Base-by-base conservation (phyloP, 768 basidiomycete species). In the Rhodotorula diobovata region DNA sequence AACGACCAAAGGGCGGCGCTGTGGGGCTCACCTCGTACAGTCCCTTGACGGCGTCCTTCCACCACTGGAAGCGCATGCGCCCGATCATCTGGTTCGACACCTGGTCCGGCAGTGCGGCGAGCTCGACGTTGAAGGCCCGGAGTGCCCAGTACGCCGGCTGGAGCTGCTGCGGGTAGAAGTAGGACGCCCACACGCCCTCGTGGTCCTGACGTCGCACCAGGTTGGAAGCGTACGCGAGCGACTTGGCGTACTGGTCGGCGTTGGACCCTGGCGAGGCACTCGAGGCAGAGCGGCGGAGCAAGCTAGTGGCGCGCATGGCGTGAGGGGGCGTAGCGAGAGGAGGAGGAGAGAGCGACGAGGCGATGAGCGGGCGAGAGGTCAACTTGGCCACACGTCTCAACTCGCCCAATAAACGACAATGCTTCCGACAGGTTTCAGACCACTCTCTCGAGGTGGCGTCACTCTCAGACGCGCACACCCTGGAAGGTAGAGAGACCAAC, bases 21-120 rank as follows among this genome's bases (percentile, higher is more conserved):
- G n/a, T n/a, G 8, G n/a, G 18, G 58, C 76, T 45, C 39, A 77
- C 76, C 30, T 72, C 67, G 65, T 67, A 73, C 21, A 68, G 58
- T 1, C 66, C 65, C 34, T 74, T 72, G 61, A 77, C 39, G 14
- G 70, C 75, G 21, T 77, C 77, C 50, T 67, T 69, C 77, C 77
- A 77, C 75, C 75, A 77, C 60, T 77, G 77, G 50, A 56, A 76
- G 34, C 77, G 60, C 66, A 77, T 69, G 54, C 73, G 60, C 7
- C 75, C 77, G 30, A 76, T 67, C 30, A 76, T 28, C 34, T 65
- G 65, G 55, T 72, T 76, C 48, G 67, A 66, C 14, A 77, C 77
- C 34, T 71, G 59, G 50, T 77, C 77, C 1, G 71, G 71, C 41
- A 77, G 62, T 16, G 51, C 62, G 10, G 72, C 73, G 4, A 77